These are phyloP conservation scores for Dichomitus squalens DNA, from an alignment of 1,284 basidiomycete genomes.

Conservation along the genomic window DNA sequence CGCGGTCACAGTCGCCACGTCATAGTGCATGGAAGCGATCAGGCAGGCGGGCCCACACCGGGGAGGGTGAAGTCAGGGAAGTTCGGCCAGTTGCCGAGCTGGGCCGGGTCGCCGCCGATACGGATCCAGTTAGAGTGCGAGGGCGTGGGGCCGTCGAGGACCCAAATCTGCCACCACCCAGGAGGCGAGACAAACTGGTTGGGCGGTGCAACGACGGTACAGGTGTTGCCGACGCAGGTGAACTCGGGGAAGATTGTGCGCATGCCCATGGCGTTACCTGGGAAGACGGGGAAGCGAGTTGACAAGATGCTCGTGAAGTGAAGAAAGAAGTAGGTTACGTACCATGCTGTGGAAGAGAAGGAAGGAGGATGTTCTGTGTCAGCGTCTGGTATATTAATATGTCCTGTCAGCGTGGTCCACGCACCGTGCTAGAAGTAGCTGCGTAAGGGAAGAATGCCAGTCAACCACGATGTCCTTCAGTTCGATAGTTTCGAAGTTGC, in stretches of 20 bases:
- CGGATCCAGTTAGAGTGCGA: constrained; percentile 72
- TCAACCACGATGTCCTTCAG: constrained; percentile 2
- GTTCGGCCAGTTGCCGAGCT: constrained; percentile 69
- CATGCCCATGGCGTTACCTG: constrained; percentile 72
- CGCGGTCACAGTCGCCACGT: background rate
- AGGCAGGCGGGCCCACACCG: constrained; percentile 39
- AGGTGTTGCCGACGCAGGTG: constrained; percentile 59
- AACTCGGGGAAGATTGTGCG: constrained; percentile 72
- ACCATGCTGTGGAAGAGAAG: constrained; percentile 15
- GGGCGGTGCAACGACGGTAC: constrained; percentile 71
- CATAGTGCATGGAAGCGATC: constrained; percentile 4
- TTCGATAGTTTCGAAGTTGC: background rate
- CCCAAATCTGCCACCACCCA: constrained; percentile 74
- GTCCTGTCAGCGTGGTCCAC: background rate
- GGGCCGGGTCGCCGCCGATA: constrained; percentile 71
- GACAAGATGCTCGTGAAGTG: background rate
- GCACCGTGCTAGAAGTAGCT: constrained; percentile 75
- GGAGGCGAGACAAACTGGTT: constrained; percentile 69
- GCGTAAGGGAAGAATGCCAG: background rate
- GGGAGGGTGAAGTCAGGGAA: constrained; percentile 64
- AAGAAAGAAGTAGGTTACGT: background rate
- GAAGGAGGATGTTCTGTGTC: background rate
- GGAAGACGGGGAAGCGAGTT: background rate
- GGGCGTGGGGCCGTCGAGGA: constrained; percentile 75
- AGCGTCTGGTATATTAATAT: background rate